Evolutionary conservation across 2,329 filamentous ascomycete genomes (phyloP), one percentile per base, ranked within the genome.

Genomic region (Aspergillus bombycis): DNA sequence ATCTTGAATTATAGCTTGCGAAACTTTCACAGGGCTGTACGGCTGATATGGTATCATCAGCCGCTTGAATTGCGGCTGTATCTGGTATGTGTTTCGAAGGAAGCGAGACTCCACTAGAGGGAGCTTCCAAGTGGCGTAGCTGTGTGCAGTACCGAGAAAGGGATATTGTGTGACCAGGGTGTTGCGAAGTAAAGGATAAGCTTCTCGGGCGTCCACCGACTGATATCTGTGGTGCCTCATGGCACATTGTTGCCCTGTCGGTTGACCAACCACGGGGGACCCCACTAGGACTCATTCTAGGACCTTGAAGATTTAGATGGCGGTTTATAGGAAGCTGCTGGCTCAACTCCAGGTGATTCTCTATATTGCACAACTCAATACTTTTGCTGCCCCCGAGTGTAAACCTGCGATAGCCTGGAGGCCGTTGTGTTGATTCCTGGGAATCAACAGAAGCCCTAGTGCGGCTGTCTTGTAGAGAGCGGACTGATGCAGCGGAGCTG

Each of bases 401-500:
- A n/a, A 69, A 71, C 16, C 62, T 61, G 28, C 62, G 65, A 43
- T 53, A 57, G 11, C 52, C 57, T 7, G 50, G 26, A 16, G 63
- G 62, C 21, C 57, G 60, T 48, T 48, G 52, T 38, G 50, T 53
- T 10, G 71, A 74, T 9, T 62, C 36, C 28, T 74, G 72, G 16
- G 73, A 76, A 57, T 71, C 74, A 21, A 72, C 59, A 3, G 74
- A 75, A 1, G 56, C 65, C 34, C 70, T 65, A 45, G 71, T 68
- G 21, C 65, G 67, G 41, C 66, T 71, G 21, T 67, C 67, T 21
- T 70, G 72, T 45, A 71, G 56, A 12, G 74, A 78, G 50, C 69
- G 69, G 21, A 73, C 59, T 1, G 77, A 78, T 10, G 73, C 71
- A 14, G 74, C 73, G 36, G 77, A 79, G 60, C 76, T 78, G 61